Percentiles rank a stretch among this genome's conserved stretches.
Conservation (phyloP, 495 filamentous ascomycete species). For the Durotheca rogersii region DNA sequence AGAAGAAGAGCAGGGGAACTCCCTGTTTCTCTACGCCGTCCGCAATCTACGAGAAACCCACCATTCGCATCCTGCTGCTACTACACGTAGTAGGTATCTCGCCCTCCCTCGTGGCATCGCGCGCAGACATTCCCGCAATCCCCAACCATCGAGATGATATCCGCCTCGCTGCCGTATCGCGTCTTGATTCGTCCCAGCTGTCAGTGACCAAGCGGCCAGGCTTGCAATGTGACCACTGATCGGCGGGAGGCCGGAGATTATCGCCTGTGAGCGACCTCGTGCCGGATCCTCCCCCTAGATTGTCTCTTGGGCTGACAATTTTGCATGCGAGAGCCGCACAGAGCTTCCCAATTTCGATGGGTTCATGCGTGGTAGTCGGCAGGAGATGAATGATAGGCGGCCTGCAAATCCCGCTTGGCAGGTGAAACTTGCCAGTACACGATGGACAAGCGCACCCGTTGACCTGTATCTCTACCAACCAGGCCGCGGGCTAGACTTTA, state of each 20-base stretch:
- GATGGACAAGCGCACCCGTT: background rate
- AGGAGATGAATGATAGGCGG: constrained; percentile 11
- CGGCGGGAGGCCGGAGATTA: constrained; percentile 19
- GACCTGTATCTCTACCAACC: constrained; percentile 7
- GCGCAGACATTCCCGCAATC: no score
- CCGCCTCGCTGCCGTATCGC: no score
- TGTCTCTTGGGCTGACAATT: constrained; percentile 3
- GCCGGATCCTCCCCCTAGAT: constrained; percentile 14
- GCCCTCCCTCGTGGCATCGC: no score
- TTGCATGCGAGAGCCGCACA: constrained; percentile 15
- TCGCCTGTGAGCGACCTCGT: constrained; percentile 12
- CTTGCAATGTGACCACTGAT: background rate
- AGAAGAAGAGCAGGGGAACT: no score
- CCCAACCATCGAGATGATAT: no score
- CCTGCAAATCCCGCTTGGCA: constrained; percentile 15
- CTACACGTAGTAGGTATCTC: no score
- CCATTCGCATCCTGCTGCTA: no score
- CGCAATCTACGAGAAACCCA: no score
- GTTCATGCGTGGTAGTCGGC: constrained; percentile 12
- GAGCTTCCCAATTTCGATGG: constrained; percentile 24
- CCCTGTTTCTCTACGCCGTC: no score
- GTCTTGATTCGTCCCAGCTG: no score
- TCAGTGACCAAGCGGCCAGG: no score
- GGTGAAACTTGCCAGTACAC: background rate
- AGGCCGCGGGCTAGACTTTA: background rate